Base-by-base conservation (phyloP, 805 yeast genomes). In the Metschnikowia reukaufii region DNA sequence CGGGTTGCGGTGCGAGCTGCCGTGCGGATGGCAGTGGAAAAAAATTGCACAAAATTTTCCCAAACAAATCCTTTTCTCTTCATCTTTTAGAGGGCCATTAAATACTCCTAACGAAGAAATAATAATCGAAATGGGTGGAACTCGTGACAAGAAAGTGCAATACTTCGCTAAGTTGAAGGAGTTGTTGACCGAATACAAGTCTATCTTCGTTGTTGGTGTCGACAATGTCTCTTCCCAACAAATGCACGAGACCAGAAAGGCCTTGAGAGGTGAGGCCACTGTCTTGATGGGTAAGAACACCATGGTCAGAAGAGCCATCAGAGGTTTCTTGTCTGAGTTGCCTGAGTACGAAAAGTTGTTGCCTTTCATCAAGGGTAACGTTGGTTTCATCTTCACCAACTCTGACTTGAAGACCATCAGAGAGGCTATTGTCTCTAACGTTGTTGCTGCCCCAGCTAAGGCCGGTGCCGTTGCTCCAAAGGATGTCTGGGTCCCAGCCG, bases 271-370 rank as follows among this genome's bases (percentile, higher is more conserved):
- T 63, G 86, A 83, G 54, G 99, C 94, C 69, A 94, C 88, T 63
- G 91, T 94, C 63, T 81, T 94, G 70, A 94, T 94, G 99, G 99
- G 99, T 82, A 94, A 94, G 88, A 94, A 94, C 97, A 94, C 99
- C 84, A 92, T 94, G 98, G 96, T 94, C 63, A 89, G 99, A 83
- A 90, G 98, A 81, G 99, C 99, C 72, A 80, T 94, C 83, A 90
- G 99, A 81, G 94, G 90, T 67, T 88, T 89, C 85, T 71, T 91
- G 63, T 45, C 84, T 67, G 98, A 92, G 73, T 82, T 88, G 78
- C 97, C 98, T 74, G 97, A 94, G 67, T 87, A 73, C 72, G 99
- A 94, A 82, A 90, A 86, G 76, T 76, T 94, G 67, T 79, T 94
- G 77, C 98, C 99, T 63, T 86, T 77, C 81, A 83, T 95, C 74